Base-by-base conservation (phyloP, 257 asterid genomes). In the Solanum megistacrolobum region DNA sequence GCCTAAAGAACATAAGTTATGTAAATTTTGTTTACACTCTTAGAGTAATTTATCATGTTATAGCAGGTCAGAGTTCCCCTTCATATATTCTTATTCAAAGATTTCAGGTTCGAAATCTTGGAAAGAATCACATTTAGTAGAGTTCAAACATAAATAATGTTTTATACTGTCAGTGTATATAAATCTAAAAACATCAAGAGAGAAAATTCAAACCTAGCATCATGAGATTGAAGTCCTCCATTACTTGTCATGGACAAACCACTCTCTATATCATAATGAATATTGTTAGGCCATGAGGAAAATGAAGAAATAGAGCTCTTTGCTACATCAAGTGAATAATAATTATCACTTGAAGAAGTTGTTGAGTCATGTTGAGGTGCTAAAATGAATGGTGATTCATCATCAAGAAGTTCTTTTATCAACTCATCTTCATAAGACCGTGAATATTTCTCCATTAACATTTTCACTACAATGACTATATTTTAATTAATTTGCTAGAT, bases 341-440 rank as follows among this genome's bases (percentile, higher is more conserved):
- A 18, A 55, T 55, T 55, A 6, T 55, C 65, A 18, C 65, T 55
- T 55, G 65, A 18, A 18, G 84, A 79, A 79, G 16, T 41, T 1
- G 93, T 46, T 48, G 86, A 92, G 74, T 29, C 68, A 36, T 76
- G n/a, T 76, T 88, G 88, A 20, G 95, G 89, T 65, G 90, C 75
- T 74, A 91, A 65, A 92, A 91, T 76, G 5, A 94, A 85, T 7
- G 96, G 93, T 0, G 97, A 92, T 6, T 90, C 88, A 84, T 91
- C 86, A 81, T 95, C 91, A 18, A 95, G 90, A 85, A 96, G 95
- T 66, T 93, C 92, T 36, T 91, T 87, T 78, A 93, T 87, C 4
- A 92, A 91, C 88, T 94, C 96, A 85, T 94, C 94, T 84, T 91
- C 93, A 11, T 16, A 48, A 34, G 87, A 20, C 35, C 46, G 14